Percentiles rank a stretch among this genome's conserved stretches.
These are phyloP conservation scores for Diaporthe destruens DNA, from an alignment of 2,329 filamentous ascomycete genomes.

Conservation along the genomic window DNA sequence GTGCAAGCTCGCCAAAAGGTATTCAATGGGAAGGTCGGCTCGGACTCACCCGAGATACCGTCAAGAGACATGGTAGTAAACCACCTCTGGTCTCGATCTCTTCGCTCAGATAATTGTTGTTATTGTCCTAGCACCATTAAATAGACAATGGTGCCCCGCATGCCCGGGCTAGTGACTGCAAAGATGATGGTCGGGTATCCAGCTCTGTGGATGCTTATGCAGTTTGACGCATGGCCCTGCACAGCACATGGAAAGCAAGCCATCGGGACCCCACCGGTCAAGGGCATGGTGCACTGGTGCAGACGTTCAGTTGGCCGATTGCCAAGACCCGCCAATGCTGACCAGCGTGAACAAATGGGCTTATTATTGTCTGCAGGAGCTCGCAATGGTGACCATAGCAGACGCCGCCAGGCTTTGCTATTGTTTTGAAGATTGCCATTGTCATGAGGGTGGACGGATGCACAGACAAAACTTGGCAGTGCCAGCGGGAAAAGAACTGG, in stretches of 20 bases:
- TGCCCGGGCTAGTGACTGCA: too few relatives aligned
- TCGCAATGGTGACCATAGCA: constrained; percentile 10
- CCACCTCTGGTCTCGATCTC: too few relatives aligned
- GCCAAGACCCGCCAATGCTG: constrained; percentile 27
- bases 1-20: too few relatives aligned
- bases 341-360: not conserved
- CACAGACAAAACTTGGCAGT: constrained; percentile 15
- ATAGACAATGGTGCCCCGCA: not conserved
- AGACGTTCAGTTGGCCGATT: not conserved
- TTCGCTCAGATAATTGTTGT: too few relatives aligned
- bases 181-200: too few relatives aligned
- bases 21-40: too few relatives aligned
- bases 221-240: not conserved
- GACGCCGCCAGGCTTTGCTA: not conserved
- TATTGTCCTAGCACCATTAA: too few relatives aligned
- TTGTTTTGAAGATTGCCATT: not conserved
- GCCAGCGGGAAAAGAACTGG: not conserved
- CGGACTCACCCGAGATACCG: too few relatives aligned
- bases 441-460: not conserved
- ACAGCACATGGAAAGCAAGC: not conserved
- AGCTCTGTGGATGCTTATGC: not conserved
- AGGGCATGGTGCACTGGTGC: constrained; percentile 2
- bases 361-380: constrained; percentile 6
- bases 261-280: not conserved
- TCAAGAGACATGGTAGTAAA: too few relatives aligned